Base-by-base conservation (phyloP, 805 yeast species). In the Wickerhamiella bombiphila region DNA sequence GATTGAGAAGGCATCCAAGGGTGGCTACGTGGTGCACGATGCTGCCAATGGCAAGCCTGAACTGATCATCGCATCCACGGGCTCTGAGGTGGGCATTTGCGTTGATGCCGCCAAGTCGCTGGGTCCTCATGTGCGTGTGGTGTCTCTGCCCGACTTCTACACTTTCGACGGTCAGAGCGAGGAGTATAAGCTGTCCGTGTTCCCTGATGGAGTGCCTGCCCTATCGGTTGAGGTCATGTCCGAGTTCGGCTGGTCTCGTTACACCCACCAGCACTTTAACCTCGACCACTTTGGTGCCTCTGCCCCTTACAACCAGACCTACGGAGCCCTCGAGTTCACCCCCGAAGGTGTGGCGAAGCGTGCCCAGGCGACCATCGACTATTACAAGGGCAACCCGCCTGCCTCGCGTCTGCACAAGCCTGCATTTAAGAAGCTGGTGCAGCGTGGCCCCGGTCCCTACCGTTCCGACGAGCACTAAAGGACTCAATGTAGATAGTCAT, bases 241-340 rank as follows among this genome's bases (percentile, higher is more conserved):
- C 40, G 75, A 94, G 38, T 67, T 71, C 53, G 95, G 95, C 42
- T 91, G 98, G 98, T 68, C 77, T 54, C 80, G 76, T 64, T 91
- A 85, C 70, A 74, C 96, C 42, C 98, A 91, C 68, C 93, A 80
- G 69, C 93, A 85, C 63, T 82, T 88, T 55, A 95, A 96, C 65
- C 70, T 91, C 57, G 75, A 83, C 74, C 75, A 82, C 68, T 91
- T 91, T 59, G 98, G 98, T 72, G 91, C 86, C 45, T 85, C 96
- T 43, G 98, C 94, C 60, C 80, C 81, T 61, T 91, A 78, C 57
- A 63, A 65, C 42, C 82, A 80, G 46, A 71, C 88, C 45, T 91
- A 76, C 77, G 73, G 81, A 64, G 66, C 56, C 68, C 81, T 88
- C 53, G 94, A 72, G 50, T 91, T 91, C 70, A 85, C 93, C 40